Evolutionary conservation across 139 green algal genomes (phyloP), one percentile per base, ranked within the genome.

Genomic region (Axilococcus clingmanii): DNA sequence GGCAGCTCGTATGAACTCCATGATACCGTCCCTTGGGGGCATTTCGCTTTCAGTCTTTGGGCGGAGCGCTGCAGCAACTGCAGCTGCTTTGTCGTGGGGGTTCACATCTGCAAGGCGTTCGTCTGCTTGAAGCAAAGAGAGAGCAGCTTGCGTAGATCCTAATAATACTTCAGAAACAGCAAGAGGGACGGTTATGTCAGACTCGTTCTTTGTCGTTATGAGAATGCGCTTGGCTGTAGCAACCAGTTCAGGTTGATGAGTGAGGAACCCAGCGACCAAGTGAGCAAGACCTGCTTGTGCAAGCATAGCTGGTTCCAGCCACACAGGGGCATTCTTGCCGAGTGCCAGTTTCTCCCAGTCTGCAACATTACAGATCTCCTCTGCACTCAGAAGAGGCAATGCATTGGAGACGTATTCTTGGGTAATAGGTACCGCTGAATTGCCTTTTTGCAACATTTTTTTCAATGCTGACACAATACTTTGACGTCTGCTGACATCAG

Each of bases 251-350:
- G 78, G 80, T 52, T 69, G 57, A 2, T 72, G 65, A 25, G 72
- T 55, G 11, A 57, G 27, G 55, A 83, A 84, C 27, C 76, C 80
- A 29, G 61, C 37, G 6, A 87, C 58, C 19, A 89, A 52, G 27
- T 84, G 74, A 0, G 63, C 80, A 15, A 69, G 27, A 0, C 66
- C 63, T 1, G 68, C 73, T 14, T 40, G 46, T 55, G 79, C 42
- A 48, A 80, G 51, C 27, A 85, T 19, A 3, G 63, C 75, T 8
- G 63, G 52, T 34, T 67, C 73, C 29, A 48, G 14, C 79, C 79
- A 84, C 40, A n/a, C 34, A 22, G 37, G 23, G 4, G 28, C 41
- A 27, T 60, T 52, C 44, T 52, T 15, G 14, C 5, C 31, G 12
- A 16, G 15, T 4, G 28, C 29, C 11, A 44, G 7, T 7, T 43